Conservation (phyloP, 2,329 filamentous ascomycete species). For the Paraconiothyrium brasiliense region DNA sequence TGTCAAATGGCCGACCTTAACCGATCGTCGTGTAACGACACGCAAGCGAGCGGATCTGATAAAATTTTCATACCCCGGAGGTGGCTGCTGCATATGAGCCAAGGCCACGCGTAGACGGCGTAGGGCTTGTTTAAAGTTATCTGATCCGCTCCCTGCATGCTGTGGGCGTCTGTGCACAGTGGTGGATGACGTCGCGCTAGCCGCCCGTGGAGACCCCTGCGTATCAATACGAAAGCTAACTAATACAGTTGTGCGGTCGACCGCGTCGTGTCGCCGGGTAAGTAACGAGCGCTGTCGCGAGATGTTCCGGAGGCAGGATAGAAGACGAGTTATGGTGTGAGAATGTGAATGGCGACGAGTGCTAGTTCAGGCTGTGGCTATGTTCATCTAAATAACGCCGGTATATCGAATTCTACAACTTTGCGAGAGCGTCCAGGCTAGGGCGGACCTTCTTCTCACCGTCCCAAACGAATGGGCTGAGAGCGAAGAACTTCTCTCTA, state of each 20-base stretch:
- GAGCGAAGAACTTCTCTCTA: conserved; percentile 74
- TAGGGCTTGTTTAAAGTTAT: conserved; percentile 40
- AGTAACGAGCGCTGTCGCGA: not conserved
- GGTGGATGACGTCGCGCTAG: conserved; percentile 19
- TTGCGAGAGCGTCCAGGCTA: conserved; percentile 45
- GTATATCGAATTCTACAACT: conserved; percentile 30
- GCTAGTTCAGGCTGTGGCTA: not conserved
- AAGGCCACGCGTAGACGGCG: conserved; percentile 20
- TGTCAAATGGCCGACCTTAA: not conserved
- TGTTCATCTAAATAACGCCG: not conserved
- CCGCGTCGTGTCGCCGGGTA: not conserved
- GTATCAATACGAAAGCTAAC: conserved; percentile 10
- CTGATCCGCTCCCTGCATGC: conserved; percentile 43
- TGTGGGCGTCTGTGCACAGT: not conserved
- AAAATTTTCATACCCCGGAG: conserved; percentile 19
- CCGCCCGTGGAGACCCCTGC: not conserved
- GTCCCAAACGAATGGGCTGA: conserved; percentile 63
- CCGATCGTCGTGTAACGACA: conserved; percentile 3
- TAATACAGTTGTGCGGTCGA: conserved; percentile 8
- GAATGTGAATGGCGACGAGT: not conserved
- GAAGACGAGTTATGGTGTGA: not conserved
- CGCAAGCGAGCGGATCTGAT: conserved; percentile 26
- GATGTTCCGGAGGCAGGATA: not conserved
- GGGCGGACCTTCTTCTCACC: conserved; percentile 47
- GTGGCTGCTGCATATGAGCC: not conserved